phyloP scores from a whole-genome alignment of 1,284 basidiomycete species.

The Polyporus tsugae region DNA sequence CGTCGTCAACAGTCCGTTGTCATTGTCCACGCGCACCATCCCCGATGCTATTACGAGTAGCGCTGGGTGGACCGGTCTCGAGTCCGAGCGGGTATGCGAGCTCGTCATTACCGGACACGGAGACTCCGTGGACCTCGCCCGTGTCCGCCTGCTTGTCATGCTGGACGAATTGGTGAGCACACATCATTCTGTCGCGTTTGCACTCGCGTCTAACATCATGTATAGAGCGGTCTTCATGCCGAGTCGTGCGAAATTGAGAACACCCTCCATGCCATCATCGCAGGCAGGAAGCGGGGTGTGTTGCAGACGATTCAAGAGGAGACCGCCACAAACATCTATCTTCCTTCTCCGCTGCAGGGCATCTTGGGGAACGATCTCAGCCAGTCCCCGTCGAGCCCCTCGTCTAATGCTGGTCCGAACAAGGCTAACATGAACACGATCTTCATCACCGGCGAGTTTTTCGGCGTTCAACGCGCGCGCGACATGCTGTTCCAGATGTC shows the following conservation, averaged over 20 bases:
- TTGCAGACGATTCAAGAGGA: constrained; percentile 97
- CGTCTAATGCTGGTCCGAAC: constrained; percentile 33
- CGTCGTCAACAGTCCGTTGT: constrained; percentile 83
- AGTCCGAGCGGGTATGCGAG: constrained; percentile 93
- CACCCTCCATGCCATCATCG: constrained; percentile 93
- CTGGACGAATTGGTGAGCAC: constrained; percentile 90
- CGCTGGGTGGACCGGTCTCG: constrained; percentile 87
- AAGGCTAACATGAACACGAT: constrained; percentile 70
- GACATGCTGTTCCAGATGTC: constrained; percentile 95
- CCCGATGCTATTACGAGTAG: constrained; percentile 79
- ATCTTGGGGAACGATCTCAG: constrained; percentile 72
- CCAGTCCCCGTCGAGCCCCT: constrained; percentile 34
- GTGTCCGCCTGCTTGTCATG: constrained; percentile 91
- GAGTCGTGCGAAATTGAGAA: constrained; percentile 95
- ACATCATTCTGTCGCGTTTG: neutral
- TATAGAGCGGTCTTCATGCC: constrained; percentile 86
- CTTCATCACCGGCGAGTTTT: constrained; percentile 98
- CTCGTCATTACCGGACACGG: constrained; percentile 89
- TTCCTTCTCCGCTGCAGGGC: constrained; percentile 90
- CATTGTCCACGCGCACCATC: constrained; percentile 74
- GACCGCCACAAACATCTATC: constrained; percentile 96
- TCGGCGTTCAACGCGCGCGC: constrained; percentile 92
- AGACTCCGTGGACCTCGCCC: constrained; percentile 91
- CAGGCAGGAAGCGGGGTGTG: constrained; percentile 87
- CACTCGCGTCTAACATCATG: constrained; percentile 19